Base-by-base conservation (phyloP, 306 rosid species). In the Sicyos edulis region DNA sequence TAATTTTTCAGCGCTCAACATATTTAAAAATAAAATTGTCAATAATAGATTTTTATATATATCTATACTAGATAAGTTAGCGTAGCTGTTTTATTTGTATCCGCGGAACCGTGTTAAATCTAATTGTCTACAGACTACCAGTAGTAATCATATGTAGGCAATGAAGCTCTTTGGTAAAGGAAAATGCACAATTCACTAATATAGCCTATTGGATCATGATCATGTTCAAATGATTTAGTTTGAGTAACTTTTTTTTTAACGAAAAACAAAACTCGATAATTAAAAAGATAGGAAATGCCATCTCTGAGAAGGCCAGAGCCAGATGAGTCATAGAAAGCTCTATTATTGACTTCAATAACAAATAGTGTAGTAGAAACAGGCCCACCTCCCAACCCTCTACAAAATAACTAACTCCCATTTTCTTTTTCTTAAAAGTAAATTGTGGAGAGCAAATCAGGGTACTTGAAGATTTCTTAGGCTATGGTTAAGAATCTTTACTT, bases 381-480 rank as follows among this genome's bases (percentile, higher is more conserved):
- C 15, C 51, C 54, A 51, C 54, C 54, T 51, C 44, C 65, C 42
- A n/a, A n/a, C 26, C 12, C 66, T 29, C 37, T 58, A 51, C 17
- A 26, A 24, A 60, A 29, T 60, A 24, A 60, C 14, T 60, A 61
- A 64, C 32, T 40, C 51, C 51, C 19, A 4, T 40, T 45, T 10
- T 40, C 14, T 67, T 54, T 49, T 49, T 47, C 22, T 67, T 8
- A 47, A 67, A 44, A 67, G 20, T 7, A 37, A 40, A 4, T 16
- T 4, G 2, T 10, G 50, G 70, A 65, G 24, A 63, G 70, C 51
- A 45, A 45, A 67, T 45, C 56, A 0, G 19, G 32, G 44, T 51
- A 65, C 73, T 76, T 81, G 40, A 64, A 13, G 22, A 70, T 67
- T 69, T 59, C 57, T 70, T 74, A 45, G 72, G 56, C 40, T 21